Conservation (phyloP, 495 filamentous ascomycete genomes). For the Trichoderma asperelloides region DNA sequence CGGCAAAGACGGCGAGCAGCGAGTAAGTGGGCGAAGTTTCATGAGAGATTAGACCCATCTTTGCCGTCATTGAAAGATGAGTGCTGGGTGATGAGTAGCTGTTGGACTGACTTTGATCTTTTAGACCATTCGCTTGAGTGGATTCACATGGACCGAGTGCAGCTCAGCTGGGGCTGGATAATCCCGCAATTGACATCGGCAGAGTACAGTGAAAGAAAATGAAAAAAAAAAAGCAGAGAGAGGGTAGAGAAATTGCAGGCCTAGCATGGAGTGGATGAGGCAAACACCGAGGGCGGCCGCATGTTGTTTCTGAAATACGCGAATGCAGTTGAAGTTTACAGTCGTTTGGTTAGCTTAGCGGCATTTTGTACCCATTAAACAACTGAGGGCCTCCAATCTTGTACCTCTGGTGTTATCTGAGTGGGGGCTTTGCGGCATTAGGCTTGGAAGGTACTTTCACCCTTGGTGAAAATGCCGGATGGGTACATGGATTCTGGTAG, state of each 20-base stretch:
- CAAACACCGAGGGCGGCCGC: not conserved
- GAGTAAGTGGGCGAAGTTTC: constrained; percentile 21
- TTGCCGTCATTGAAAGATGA: not conserved
- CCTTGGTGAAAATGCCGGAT: not conserved
- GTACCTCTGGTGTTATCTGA: not conserved
- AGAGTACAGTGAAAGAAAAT: not conserved
- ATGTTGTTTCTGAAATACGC: not conserved
- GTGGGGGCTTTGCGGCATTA: not conserved
- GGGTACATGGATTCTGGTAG: not conserved
- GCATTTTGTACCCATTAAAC: not conserved
- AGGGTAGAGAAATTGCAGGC: not conserved
- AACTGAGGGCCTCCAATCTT: no score
- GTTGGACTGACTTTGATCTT: not conserved
- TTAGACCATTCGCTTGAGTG: not conserved
- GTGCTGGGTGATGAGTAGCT: not conserved
- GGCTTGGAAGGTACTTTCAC: not conserved
- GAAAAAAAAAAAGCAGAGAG: not conserved
- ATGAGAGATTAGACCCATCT: not conserved
- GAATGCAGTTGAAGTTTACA: not conserved
- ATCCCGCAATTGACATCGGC: no score
- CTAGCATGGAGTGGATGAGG: not conserved
- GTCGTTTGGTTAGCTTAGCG: not conserved
- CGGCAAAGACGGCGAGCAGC: constrained; percentile 31
- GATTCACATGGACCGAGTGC: not conserved
- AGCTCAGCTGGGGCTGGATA: not conserved